These are phyloP conservation scores for Pseudogymnoascus sp. DNA, from an alignment of 2,329 filamentous ascomycete genomes.

Conservation along the genomic window DNA sequence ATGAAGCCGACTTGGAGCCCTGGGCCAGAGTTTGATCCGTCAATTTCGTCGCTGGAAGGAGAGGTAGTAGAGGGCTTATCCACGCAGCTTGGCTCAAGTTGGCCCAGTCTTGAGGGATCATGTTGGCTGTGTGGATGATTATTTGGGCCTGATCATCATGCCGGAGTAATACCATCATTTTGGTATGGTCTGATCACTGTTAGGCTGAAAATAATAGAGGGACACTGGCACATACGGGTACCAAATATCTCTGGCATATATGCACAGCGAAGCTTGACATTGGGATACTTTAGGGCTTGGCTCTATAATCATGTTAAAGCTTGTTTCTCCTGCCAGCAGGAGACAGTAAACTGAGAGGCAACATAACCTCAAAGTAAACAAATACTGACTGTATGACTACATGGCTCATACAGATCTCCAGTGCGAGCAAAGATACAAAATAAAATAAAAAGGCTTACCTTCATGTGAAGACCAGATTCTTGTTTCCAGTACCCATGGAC, in stretches of 20 bases:
- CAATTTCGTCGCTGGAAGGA: slow-evolving; percentile 23
- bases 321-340: not conserved
- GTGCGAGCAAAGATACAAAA: not conserved
- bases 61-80: slow-evolving; percentile 63
- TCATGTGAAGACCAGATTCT: slow-evolving; percentile 47
- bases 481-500: slow-evolving; percentile 60
- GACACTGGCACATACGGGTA: slow-evolving; percentile 57
- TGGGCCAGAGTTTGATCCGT: not conserved
- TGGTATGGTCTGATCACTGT: slow-evolving; percentile 39
- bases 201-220: not conserved
- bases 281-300: slow-evolving; percentile 51
- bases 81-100: slow-evolving; percentile 84
- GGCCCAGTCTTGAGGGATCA: slow-evolving; percentile 80
- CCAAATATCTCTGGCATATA: slow-evolving; percentile 79
- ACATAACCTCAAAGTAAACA: too few species aligned
- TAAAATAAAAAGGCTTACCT: slow-evolving; percentile 8
- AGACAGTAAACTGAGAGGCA: not conserved
- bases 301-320: slow-evolving; percentile 37
- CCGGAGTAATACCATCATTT: slow-evolving; percentile 78
- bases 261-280: slow-evolving; percentile 63
- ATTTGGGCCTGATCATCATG: slow-evolving; percentile 71
- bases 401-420: not conserved
- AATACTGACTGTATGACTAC: not conserved
- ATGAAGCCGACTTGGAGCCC: slow-evolving; percentile 15
- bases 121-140: slow-evolving; percentile 82